Base-by-base conservation (phyloP, 371 early-diverging fungal species). In the Chytridium lagenaria region DNA sequence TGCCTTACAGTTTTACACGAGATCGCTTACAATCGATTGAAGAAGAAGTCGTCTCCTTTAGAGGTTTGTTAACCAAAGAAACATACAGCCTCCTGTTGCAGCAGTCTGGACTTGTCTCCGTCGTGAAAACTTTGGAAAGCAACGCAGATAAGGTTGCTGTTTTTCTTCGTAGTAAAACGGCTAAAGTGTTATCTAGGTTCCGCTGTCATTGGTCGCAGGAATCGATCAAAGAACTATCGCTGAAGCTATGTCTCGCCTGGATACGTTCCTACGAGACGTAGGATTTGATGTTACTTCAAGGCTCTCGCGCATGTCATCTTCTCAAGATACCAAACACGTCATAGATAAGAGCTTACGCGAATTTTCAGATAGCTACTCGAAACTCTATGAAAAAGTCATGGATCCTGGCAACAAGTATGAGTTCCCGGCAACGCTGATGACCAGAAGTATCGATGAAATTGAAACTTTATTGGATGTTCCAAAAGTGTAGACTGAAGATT, bases 391-490 rank as follows among this genome's bases (percentile, higher is more conserved):
- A 49, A 88, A 85, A 16, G 86, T 92, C 31, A 79, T 86, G 71
- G 89, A 92, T 75, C 91, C 91, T 1, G 77, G 55, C 23, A 91
- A 90, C 73, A 79, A 79, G 37, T 93, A 91, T 78, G 88, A 87
- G 73, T 81, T 88, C 70, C 91, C 92, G 0, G 85, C 86, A 5
- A 79, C 79, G 22, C 87, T 92, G 50, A 77, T 92, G 31, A 83
- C 86, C 49, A 78, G 92, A 52, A 90, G 90, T 12, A 90, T 92
- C 7, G 91, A 89, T 59, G 93, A 94, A 71, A 91, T 94, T 72
- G 92, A 92, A 52, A 52, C n/a, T 10, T 52, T 52, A 26, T 52
- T 52, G 12, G 55, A 52, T 52, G 5, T 52, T 52, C 26, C 55
- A 52, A 52, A 52, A 52, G 55, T 5, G 26, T 5, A 52, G 55